Base-by-base conservation (phyloP, 2,329 filamentous ascomycete species). In the Botryotinia globosa region DNA sequence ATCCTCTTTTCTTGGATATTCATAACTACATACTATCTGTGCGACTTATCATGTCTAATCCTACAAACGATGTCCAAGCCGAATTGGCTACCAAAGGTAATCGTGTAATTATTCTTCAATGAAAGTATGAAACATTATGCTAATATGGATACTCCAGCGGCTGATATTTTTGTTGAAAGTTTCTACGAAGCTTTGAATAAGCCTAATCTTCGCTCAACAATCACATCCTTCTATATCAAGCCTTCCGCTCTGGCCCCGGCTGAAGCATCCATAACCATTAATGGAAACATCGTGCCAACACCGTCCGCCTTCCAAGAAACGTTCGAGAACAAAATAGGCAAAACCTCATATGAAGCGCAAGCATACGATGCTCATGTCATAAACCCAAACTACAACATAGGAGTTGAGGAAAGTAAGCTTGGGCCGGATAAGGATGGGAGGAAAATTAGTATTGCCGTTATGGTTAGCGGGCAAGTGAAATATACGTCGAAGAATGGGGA, bases 171-270 rank as follows among this genome's bases (percentile, higher is more conserved):
- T 78, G 86, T 91, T 76, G 89, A 91, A 74, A 85, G 87, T 75
- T 97, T 92, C 84, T 97, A 97, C 83, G 85, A 87, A 42, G 87
- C 91, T n/a, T 84, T 97, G 69, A 89, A 91, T 81, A 87, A 85
- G 73, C 82, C 85, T 59, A 85, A 87, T 75, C 82, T 83, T 61
- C 73, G 74, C 51, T 65, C 74, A 48, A 83, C 85, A 16, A 86
- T 97, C 22, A 80, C 87, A 29, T 83, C 84, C n/a, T 97, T 90
- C 85, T 97, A 97, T 85, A 84, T 90, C 76, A 87, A 88, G 80
- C 82, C 85, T 68, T 87, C 87, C 37, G 77, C 85, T 18, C 83
- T 85, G 74, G 87, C 87, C n/a, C 83, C 85, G 74, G 82, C 85
- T 37, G 84, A 85, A 48, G 86, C 92, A 69, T 89, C 90, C 80